A percentile compares a stretch with the other conserved stretches of the same genome.
These are phyloP conservation scores for Scleromitrula shiraiana DNA, from an alignment of 2,329 filamentous ascomycete species.

Conservation along the genomic window DNA sequence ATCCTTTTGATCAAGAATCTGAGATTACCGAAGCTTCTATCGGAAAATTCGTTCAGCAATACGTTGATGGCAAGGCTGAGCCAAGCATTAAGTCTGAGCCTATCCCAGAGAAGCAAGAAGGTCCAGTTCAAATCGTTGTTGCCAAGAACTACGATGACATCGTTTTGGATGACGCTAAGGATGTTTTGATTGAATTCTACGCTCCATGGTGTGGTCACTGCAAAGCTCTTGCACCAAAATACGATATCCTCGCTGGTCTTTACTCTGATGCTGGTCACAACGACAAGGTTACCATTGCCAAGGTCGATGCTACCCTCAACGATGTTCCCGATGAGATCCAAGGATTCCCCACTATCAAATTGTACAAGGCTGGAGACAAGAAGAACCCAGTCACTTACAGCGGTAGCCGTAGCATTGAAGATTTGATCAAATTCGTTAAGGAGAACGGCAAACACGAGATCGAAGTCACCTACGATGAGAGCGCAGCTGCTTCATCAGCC, in stretches of 20 bases:
- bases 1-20: conserved; percentile 80
- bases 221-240: conserved; percentile 95
- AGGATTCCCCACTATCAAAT: conserved; percentile 98
- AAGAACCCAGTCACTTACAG: conserved; percentile 75
- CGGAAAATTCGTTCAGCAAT: conserved; percentile 77
- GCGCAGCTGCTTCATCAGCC: conserved; percentile 35
- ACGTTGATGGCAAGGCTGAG: conserved; percentile 77
- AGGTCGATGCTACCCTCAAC: conserved; percentile 94
- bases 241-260: conserved; percentile 77
- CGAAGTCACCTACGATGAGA: conserved; percentile 51
- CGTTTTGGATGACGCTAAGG: conserved; percentile 89
- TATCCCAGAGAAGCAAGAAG: conserved; percentile 87
- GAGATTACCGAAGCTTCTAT: conserved; percentile 64
- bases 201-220: conserved; percentile 99
- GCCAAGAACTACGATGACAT: conserved; percentile 90
- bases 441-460: conserved; percentile 91
- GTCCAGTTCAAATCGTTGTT: conserved; percentile 78
- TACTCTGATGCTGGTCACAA: conserved; percentile 72
- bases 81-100: conserved; percentile 98
- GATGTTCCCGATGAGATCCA: conserved; percentile 95
- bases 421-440: conserved; percentile 84
- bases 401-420: conserved; percentile 82
- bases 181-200: conserved; percentile 97
- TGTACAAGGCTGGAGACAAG: conserved; percentile 89
- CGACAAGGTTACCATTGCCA: conserved; percentile 84